Percentiles rank a stretch among this genome's conserved stretches.
These are phyloP conservation scores for Nothophytophthora sp. DNA, from an alignment of 352 stramenopile genomes.

Conservation along the genomic window DNA sequence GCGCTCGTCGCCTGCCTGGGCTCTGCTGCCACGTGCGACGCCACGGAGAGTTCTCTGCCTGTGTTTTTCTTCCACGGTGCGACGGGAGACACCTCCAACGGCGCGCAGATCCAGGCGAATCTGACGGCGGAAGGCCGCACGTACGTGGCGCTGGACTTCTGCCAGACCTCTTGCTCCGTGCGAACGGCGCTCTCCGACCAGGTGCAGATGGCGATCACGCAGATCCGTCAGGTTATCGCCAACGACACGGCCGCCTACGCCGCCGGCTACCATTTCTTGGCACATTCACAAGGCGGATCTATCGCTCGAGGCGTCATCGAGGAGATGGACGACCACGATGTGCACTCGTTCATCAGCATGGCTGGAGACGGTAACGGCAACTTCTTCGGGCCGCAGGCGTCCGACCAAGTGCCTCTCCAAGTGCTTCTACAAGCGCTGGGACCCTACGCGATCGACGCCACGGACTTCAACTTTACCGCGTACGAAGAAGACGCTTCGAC, in stretches of 20 bases:
- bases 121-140: constrained; percentile 24
- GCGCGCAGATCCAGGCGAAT: constrained; percentile 20
- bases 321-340: constrained; percentile 46
- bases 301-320: constrained; percentile 39
- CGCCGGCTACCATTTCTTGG: constrained; percentile 40
- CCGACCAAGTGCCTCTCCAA: constrained; percentile 20
- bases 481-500: constrained; percentile 25
- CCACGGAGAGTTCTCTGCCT: constrained; percentile 24
- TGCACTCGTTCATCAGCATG: constrained; percentile 38
- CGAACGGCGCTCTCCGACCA: constrained; percentile 20
- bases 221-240: constrained; percentile 23
- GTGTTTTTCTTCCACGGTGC: constrained; percentile 45
- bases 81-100: constrained; percentile 15
- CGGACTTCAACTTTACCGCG: constrained; percentile 28
- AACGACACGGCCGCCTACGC: constrained; percentile 24
- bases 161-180: constrained; percentile 28
- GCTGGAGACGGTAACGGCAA: constrained; percentile 37
- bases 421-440: constrained; percentile 26
- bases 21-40: background rate
- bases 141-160: constrained; percentile 34
- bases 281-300: constrained; percentile 36
- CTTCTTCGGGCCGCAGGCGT: constrained; percentile 38
- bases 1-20: background rate
- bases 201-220: constrained; percentile 30
- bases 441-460: constrained; percentile 19